Conservation (phyloP, 805 yeast genomes). For the Hanseniaspora mollemarum region DNA sequence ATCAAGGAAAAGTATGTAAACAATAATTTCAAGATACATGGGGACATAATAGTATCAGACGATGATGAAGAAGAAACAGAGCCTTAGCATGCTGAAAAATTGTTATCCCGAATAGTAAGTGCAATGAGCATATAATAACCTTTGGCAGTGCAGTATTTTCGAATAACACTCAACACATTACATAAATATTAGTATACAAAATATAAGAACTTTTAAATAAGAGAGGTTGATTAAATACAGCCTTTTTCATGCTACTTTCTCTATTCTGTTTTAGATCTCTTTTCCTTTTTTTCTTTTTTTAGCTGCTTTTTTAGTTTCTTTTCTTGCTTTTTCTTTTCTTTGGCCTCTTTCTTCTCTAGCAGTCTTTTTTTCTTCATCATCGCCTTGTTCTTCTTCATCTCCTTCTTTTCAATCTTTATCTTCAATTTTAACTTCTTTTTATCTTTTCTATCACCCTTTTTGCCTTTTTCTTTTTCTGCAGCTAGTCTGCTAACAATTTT, state of each 20-base stretch:
- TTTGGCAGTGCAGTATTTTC: no score
- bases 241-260: not conserved
- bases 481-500: conserved; percentile 15
- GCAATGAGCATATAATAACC: no score
- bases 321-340: conserved; percentile 20
- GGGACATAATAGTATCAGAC: conserved; percentile 9
- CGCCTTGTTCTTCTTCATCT: conserved; percentile 17
- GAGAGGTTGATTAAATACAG: no score
- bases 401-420: conserved; percentile 18
- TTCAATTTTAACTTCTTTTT: conserved; percentile 20
- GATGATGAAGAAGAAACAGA: not conserved
- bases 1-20: conserved; percentile 1
- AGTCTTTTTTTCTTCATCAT: conserved; percentile 19
- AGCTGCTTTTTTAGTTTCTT: conserved; percentile 22
- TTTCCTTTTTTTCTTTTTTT: conserved; percentile 21
- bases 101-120: no score
- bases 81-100: no score
- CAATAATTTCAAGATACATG: conserved; percentile 5
- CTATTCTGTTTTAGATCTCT: conserved; percentile 21
- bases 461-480: conserved; percentile 16
- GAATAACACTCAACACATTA: no score
- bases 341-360: conserved; percentile 15
- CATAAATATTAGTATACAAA: no score
- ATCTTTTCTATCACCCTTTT: conserved; percentile 17
- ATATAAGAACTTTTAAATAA: no score